phyloP scores from a whole-genome alignment of 768 basidiomycete genomes.

The Calocera cornea region DNA sequence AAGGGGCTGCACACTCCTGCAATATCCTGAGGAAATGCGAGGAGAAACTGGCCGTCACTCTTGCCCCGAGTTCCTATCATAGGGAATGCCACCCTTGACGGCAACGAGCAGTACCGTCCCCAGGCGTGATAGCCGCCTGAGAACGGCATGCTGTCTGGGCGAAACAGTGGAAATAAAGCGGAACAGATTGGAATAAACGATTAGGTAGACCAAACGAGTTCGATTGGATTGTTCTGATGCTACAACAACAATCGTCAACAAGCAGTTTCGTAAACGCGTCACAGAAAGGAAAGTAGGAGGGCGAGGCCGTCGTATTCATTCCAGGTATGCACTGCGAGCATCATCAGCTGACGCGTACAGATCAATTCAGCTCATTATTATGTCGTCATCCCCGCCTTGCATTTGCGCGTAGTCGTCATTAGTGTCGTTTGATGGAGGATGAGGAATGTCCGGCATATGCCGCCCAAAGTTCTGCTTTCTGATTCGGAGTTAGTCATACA shows the following conservation, averaged over 20 bases:
- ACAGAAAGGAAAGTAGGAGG: not conserved
- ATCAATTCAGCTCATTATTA: not conserved
- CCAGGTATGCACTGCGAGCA: too few relatives aligned
- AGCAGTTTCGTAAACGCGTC: not conserved
- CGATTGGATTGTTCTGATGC: not conserved
- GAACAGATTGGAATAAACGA: not conserved
- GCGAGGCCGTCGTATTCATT: not conserved
- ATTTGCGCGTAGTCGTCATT: not conserved
- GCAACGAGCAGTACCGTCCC: not conserved
- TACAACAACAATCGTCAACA: conserved; percentile 2
- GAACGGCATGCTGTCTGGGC: not conserved
- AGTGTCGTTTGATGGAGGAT: not conserved
- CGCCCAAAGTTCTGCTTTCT: not conserved
- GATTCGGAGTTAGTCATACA: not conserved
- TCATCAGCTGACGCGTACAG: too few relatives aligned
- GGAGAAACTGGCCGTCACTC: not conserved
- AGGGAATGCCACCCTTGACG: not conserved
- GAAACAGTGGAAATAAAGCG: not conserved
- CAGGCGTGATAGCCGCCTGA: not conserved
- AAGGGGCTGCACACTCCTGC: not conserved
- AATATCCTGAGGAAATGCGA: not conserved
- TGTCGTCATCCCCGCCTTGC: not conserved
- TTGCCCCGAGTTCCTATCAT: not conserved
- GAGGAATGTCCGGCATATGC: not conserved
- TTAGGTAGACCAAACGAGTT: not conserved